phyloP scores from a whole-genome alignment of 176 grass and related monocot species.

The Cenchrus americanus region DNA sequence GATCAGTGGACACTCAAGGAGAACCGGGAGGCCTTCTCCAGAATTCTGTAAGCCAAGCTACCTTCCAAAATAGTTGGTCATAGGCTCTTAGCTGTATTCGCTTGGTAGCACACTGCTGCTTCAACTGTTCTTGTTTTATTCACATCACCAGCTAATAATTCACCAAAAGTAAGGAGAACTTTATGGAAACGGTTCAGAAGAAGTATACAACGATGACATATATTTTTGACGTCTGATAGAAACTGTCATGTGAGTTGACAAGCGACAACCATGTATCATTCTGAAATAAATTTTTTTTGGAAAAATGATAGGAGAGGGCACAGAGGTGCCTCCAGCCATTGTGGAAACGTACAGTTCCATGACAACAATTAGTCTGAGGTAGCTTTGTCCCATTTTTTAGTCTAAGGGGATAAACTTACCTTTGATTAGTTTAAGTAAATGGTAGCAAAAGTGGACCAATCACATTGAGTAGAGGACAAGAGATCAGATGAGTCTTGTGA shows the following conservation, averaged over 20 bases:
- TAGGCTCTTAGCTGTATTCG: slow-evolving; percentile 36
- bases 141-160: slow-evolving; percentile 41
- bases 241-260: neutral
- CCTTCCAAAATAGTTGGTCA: slow-evolving; percentile 44
- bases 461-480: slow-evolving; percentile 35
- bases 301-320: neutral
- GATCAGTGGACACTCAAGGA: slow-evolving; percentile 93
- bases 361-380: neutral
- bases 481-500: slow-evolving; percentile 39
- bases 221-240: neutral
- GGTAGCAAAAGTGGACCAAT: slow-evolving; percentile 39
- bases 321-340: neutral
- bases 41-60: slow-evolving; percentile 89
- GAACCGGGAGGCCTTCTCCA: slow-evolving; percentile 91
- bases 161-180: slow-evolving; percentile 7
- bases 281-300: neutral
- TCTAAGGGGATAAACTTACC: slow-evolving; percentile 17
- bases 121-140: slow-evolving; percentile 45
- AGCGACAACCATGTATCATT: neutral
- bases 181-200: neutral
- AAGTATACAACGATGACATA: neutral
- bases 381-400: slow-evolving; percentile 12
- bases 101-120: slow-evolving; percentile 21
- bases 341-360: neutral
- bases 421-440: slow-evolving; percentile 36